Evolutionary conservation across 257 asterid species (phyloP).

Genomic region (Penstemon davidsonii): DNA sequence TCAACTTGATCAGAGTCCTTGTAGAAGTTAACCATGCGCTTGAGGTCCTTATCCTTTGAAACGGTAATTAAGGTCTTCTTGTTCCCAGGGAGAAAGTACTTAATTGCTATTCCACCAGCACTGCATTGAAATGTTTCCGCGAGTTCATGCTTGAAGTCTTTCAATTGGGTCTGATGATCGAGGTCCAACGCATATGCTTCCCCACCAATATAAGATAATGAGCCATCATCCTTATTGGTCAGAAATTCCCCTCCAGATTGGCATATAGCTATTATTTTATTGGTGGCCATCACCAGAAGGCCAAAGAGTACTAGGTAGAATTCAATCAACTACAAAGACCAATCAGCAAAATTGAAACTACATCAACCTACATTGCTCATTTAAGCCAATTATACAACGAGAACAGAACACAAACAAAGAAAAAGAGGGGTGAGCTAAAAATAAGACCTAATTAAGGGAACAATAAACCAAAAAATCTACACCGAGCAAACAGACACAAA

Average conservation of each 20-base stretch:
- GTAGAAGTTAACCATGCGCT: constrained; percentile 92
- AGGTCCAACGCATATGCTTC: constrained; percentile 93
- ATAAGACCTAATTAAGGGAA: background rate
- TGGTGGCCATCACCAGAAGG: constrained; percentile 53
- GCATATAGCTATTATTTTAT: constrained; percentile 87
- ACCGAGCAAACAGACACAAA: background rate
- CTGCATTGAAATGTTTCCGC: constrained; percentile 75
- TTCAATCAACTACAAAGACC: constrained; percentile 28
- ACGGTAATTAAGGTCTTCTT: constrained; percentile 85
- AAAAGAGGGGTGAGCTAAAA: too few relatives aligned
- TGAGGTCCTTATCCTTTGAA: constrained; percentile 91
- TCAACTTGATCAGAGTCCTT: constrained; percentile 93
- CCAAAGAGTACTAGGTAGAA: constrained; percentile 11
- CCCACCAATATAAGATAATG: constrained; percentile 76
- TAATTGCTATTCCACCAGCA: constrained; percentile 58
- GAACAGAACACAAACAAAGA: background rate
- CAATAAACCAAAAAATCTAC: background rate
- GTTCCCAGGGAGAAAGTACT: constrained; percentile 93
- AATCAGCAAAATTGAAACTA: constrained; percentile 22
- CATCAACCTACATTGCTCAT: constrained; percentile 20
- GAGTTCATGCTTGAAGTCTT: constrained; percentile 85
- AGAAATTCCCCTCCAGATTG: constrained; percentile 93
- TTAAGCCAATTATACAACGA: background rate
- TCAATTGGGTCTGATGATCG: constrained; percentile 65
- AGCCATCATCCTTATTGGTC: constrained; percentile 71